These are phyloP conservation scores for Chondrus crispus DNA, from an alignment of 23 red algal genomes.

Conservation along the genomic window DNA sequence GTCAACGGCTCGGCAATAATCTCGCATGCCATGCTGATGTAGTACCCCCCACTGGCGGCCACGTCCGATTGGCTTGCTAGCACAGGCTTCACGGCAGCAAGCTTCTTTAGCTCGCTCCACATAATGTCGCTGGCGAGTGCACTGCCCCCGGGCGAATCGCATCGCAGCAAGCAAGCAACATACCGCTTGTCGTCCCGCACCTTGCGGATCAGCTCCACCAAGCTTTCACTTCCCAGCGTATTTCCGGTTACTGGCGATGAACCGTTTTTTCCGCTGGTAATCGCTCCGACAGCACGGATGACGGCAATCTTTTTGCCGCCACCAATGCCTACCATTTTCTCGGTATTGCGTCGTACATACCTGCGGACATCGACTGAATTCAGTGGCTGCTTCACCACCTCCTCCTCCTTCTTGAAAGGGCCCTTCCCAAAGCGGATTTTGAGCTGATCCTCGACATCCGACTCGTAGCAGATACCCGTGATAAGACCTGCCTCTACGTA, in stretches of 20 bases:
- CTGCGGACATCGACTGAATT: conserved; percentile 29
- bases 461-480: conserved; percentile 75
- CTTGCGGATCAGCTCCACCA: conserved; percentile 77
- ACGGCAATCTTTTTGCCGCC: conserved; percentile 72
- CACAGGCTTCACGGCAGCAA: conserved; percentile 78
- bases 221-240: conserved; percentile 71
- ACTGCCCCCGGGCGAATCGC: conserved; percentile 90
- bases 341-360: conserved; percentile 40
- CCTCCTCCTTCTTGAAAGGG: conserved; percentile 1
- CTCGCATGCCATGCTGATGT: conserved; percentile 90
- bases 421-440: conserved; percentile 57
- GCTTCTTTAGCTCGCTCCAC: conserved; percentile 68
- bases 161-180: conserved; percentile 76
- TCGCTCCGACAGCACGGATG: conserved; percentile 86
- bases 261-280: conserved; percentile 71
- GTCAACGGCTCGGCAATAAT: conserved; percentile 85
- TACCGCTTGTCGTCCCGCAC: conserved; percentile 62
- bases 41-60: conserved; percentile 94
- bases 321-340: conserved; percentile 53
- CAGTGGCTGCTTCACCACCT: conserved; percentile 52
- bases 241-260: conserved; percentile 58
- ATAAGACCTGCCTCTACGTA: conserved; percentile 73
- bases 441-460: conserved; percentile 69
- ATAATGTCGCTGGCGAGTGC: conserved; percentile 92
- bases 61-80: conserved; percentile 83